phyloP scores from a whole-genome alignment of 768 basidiomycete species.

The Leccinum uliginosum region DNA sequence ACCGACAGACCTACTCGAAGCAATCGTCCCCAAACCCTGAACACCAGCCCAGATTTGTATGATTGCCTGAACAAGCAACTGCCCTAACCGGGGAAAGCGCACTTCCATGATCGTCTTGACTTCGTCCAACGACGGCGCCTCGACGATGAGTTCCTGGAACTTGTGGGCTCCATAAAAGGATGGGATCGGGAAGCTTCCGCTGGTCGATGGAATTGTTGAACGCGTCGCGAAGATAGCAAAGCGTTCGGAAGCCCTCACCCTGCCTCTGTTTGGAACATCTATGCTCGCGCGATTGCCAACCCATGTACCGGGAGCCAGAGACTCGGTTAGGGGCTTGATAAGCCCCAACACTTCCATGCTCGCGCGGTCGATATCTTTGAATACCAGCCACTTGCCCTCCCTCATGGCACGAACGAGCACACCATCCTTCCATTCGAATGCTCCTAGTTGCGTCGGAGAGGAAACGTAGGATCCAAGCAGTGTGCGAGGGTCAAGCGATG shows the following conservation, averaged over 20 bases:
- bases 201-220: conserved; percentile 49
- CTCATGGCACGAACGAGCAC: conserved; percentile 85
- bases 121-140: conserved; percentile 61
- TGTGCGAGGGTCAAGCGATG: conserved; percentile 90
- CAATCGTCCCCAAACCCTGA: conserved; percentile 43
- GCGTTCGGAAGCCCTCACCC: conserved; percentile 67
- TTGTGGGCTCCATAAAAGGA: conserved; percentile 85
- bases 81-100: conserved; percentile 61
- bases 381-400: conserved; percentile 88
- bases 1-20: conserved; percentile 60
- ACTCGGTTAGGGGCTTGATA: conserved; percentile 81
- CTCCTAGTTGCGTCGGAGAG: conserved; percentile 75
- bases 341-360: conserved; percentile 86
- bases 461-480: conserved; percentile 92
- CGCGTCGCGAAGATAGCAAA: conserved; percentile 91
- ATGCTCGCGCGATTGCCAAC: conserved; percentile 69
- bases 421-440: conserved; percentile 96
- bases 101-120: conserved; percentile 63
- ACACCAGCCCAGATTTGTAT: conserved; percentile 70
- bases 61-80: conserved; percentile 42
- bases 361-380: conserved; percentile 90
- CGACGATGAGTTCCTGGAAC: conserved; percentile 66
- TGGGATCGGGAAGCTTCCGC: conserved; percentile 48
- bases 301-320: conserved; percentile 61
- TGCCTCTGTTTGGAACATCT: conserved; percentile 69